phyloP scores from a whole-genome alignment of 2,329 filamentous ascomycete species.

The Cercospora brassicicola region DNA sequence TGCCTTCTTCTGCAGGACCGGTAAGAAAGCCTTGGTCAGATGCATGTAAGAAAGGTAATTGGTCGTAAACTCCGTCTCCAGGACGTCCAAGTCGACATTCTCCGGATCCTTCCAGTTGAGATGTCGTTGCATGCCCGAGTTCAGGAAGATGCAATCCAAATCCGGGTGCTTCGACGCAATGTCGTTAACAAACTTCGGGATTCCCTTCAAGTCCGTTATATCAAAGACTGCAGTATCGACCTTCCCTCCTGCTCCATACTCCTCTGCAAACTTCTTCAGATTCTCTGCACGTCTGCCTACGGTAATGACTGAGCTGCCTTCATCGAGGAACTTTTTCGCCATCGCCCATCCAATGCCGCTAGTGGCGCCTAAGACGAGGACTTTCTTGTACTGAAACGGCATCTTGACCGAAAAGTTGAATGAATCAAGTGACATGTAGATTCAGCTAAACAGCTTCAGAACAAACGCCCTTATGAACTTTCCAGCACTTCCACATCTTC shows the following conservation, averaged over 20 bases:
- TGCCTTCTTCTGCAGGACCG: conserved; percentile 50
- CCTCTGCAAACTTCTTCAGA: conserved; percentile 49
- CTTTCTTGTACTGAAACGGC: conserved; percentile 54
- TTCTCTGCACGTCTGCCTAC: conserved; percentile 55
- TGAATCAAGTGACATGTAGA: not conserved
- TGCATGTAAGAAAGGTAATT: conserved; percentile 55
- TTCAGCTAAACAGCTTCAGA: not conserved
- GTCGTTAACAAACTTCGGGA: conserved; percentile 48
- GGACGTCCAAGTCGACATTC: conserved; percentile 44
- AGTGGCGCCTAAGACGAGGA: conserved; percentile 57
- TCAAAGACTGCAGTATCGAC: conserved; percentile 53
- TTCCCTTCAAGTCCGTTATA: conserved; percentile 51
- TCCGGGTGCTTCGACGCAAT: conserved; percentile 50
- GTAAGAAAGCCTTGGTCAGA: conserved; percentile 53
- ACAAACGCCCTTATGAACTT: not conserved
- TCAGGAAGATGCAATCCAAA: conserved; percentile 55
- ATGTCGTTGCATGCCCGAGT: conserved; percentile 55
- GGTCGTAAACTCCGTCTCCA: conserved; percentile 36
- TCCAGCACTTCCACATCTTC: not conserved
- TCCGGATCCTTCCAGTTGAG: conserved; percentile 55
- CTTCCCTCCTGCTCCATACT: conserved; percentile 51
- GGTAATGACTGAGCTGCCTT: conserved; percentile 51
- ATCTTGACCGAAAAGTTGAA: conserved; percentile 11
- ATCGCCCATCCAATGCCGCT: conserved; percentile 54
- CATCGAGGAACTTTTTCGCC: conserved; percentile 50